Evolutionary conservation across 2,329 filamentous ascomycete species (phyloP).

Genomic region (Xylariaceae sp.): DNA sequence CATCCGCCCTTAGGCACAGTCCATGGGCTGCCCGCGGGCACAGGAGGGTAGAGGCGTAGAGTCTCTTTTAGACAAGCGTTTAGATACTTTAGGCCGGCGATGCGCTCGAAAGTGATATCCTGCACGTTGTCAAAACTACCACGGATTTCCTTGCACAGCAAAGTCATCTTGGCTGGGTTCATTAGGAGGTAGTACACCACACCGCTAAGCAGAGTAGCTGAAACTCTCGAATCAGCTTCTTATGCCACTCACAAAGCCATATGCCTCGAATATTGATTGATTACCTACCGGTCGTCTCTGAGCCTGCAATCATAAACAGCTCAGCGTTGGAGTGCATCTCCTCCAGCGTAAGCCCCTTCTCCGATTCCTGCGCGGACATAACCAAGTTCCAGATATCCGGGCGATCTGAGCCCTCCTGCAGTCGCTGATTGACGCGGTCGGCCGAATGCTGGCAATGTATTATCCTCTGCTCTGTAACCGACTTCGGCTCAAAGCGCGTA

Average conservation of each 20-base stretch:
- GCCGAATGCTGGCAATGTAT: constrained; percentile 19
- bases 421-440: constrained; percentile 33
- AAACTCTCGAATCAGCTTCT: background rate
- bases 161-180: constrained; percentile 23
- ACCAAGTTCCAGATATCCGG: constrained; percentile 30
- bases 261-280: background rate
- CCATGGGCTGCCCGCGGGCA: constrained; percentile 26
- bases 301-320: constrained; percentile 14
- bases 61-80: constrained; percentile 33
- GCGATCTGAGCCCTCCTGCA: constrained; percentile 24
- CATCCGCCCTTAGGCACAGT: constrained; percentile 30
- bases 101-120: constrained; percentile 34
- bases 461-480: constrained; percentile 16
- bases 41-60: constrained; percentile 29
- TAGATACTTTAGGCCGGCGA: constrained; percentile 28
- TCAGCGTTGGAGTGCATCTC: constrained; percentile 23
- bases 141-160: constrained; percentile 32
- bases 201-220: constrained; percentile 40
- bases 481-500: constrained; percentile 26
- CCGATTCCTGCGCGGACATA: constrained; percentile 4
- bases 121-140: constrained; percentile 3
- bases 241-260: background rate
- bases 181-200: constrained; percentile 31
- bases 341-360: constrained; percentile 9
- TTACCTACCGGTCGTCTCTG: constrained; percentile 12